A percentile compares a stretch with the other conserved stretches of the same genome.
phyloP scores from a whole-genome alignment of 2,329 filamentous ascomycete genomes.

The Fusarium acutatum region DNA sequence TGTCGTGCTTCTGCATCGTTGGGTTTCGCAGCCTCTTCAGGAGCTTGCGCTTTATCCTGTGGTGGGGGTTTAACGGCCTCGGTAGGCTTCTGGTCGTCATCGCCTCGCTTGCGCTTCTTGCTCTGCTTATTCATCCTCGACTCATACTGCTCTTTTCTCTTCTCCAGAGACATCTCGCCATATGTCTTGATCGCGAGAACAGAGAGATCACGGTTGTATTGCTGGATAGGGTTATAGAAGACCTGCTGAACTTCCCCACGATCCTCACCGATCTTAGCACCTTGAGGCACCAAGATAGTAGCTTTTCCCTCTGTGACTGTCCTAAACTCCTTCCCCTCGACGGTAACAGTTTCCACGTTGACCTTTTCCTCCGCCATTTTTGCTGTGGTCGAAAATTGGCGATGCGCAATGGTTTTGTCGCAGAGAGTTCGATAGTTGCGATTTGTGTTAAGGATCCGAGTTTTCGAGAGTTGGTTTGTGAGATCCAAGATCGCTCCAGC shows the following conservation, averaged over 20 bases:
- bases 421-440: neutral
- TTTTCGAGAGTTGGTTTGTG: neutral
- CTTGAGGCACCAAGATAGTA: conserved; percentile 63
- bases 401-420: conserved; percentile 5
- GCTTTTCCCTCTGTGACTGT: conserved; percentile 65
- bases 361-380: conserved; percentile 34
- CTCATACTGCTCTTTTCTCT: conserved; percentile 53
- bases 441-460: neutral
- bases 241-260: conserved; percentile 77
- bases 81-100: conserved; percentile 43
- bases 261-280: conserved; percentile 56
- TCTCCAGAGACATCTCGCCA: conserved; percentile 70
- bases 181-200: conserved; percentile 92
- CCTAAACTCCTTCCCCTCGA: conserved; percentile 59
- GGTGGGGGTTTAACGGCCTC: conserved; percentile 11
- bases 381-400: conserved; percentile 29
- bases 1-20: conserved; percentile 25
- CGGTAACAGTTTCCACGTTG: conserved; percentile 38
- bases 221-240: conserved; percentile 99
- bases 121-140: conserved; percentile 51
- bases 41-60: conserved; percentile 13
- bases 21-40: conserved; percentile 20
- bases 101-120: conserved; percentile 59
- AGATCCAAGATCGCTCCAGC: conserved; percentile 7
- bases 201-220: conserved; percentile 96